Evolutionary conservation across 2,329 filamentous ascomycete species (phyloP).

Genomic region (Curvularia spicifera): DNA sequence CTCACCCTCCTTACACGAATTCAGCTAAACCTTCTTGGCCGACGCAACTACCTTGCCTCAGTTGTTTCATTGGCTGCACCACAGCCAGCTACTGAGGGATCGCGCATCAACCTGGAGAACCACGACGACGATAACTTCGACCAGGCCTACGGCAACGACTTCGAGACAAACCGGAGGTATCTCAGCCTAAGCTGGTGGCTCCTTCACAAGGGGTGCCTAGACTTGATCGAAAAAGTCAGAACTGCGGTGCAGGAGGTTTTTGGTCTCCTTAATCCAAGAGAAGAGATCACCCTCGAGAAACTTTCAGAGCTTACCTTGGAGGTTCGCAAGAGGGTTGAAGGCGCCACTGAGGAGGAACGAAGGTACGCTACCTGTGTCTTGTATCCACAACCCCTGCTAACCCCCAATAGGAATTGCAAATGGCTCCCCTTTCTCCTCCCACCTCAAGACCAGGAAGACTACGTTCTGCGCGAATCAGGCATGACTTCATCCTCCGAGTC

Average conservation of each 20-base stretch:
- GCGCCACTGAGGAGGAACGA: constrained; percentile 68
- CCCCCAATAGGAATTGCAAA: constrained; percentile 57
- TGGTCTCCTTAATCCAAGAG: constrained; percentile 84
- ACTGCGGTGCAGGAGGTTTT: constrained; percentile 89
- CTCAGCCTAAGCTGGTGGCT: constrained; percentile 99
- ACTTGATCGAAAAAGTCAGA: constrained; percentile 81
- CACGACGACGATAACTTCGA: constrained; percentile 87
- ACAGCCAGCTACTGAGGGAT: constrained; percentile 64
- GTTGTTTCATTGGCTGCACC: constrained; percentile 88
- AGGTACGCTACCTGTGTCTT: constrained; percentile 48
- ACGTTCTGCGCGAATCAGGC: constrained; percentile 84
- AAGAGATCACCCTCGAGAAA: constrained; percentile 81
- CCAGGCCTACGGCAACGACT: constrained; percentile 87
- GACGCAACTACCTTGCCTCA: constrained; percentile 92
- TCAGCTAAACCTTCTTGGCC: constrained; percentile 94
- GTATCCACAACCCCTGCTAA: constrained; percentile 16
- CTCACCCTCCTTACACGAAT: constrained; percentile 91
- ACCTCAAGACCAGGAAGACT: constrained; percentile 76
- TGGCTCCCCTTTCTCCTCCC: constrained; percentile 90
- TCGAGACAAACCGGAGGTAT: constrained; percentile 93
- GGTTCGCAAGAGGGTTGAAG: constrained; percentile 85
- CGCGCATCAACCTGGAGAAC: constrained; percentile 88
- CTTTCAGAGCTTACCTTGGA: constrained; percentile 82
- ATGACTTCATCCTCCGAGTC: constrained; percentile 60
- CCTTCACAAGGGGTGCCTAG: constrained; percentile 85